These are phyloP conservation scores for Kwoniella pini DNA, from an alignment of 768 basidiomycete genomes.

Conservation along the genomic window DNA sequence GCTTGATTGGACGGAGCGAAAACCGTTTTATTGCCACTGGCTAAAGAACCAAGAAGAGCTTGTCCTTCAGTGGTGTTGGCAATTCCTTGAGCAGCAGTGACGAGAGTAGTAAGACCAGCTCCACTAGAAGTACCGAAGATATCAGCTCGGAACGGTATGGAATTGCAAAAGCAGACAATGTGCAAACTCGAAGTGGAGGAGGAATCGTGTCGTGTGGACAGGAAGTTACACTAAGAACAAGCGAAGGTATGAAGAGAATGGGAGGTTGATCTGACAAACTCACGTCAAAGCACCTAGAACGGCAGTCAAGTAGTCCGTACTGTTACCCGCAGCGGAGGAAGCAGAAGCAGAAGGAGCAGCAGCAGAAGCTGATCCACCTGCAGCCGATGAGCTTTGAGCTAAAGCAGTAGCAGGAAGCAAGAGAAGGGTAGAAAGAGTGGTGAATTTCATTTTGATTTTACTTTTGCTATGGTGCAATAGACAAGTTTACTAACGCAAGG, in stretches of 20 bases:
- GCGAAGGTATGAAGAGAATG: no score
- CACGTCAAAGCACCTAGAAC: constrained; percentile 46
- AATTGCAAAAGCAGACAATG: no score
- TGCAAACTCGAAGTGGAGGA: no score
- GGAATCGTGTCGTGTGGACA: background rate
- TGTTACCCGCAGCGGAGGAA: constrained; percentile 2
- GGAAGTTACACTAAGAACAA: background rate
- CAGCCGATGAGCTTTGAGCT: constrained; percentile 34
- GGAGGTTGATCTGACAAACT: constrained; percentile 12
- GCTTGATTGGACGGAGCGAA: constrained; percentile 66
- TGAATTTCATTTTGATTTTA: constrained; percentile 29
- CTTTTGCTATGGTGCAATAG: no score
- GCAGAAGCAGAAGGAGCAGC: constrained; percentile 15
- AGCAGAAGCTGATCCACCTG: constrained; percentile 8
- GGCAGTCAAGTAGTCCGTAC: constrained; percentile 28
- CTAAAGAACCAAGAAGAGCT: constrained; percentile 56
- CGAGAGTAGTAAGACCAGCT: constrained; percentile 48
- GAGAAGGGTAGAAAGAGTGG: constrained; percentile 32
- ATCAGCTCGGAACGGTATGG: no score
- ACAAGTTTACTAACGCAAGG: no score
- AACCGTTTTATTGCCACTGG: constrained; percentile 56
- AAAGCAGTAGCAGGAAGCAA: constrained; percentile 51
- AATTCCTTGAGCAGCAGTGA: constrained; percentile 56
- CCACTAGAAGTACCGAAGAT: background rate
- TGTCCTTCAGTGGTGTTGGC: constrained; percentile 59